Evolutionary conservation across 2,329 filamentous ascomycete genomes (phyloP).

Genomic region (Alternaria tenuissima): DNA sequence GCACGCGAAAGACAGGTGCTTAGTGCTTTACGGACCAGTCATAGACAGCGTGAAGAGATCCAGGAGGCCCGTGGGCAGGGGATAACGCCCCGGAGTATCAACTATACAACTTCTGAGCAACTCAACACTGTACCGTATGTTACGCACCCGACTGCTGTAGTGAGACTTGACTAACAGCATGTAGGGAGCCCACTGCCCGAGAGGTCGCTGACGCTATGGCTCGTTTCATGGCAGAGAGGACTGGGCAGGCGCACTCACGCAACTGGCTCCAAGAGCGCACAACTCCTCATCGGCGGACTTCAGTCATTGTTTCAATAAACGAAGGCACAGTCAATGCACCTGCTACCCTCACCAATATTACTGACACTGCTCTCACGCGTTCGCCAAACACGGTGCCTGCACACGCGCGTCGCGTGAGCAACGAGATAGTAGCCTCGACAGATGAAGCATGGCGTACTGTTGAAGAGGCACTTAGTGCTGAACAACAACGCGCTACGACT

Average conservation of each 20-base stretch:
- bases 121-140: conserved; percentile 38
- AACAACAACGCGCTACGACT: conserved; percentile 37
- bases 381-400: conserved; percentile 43
- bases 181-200: conserved; percentile 28
- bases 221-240: conserved; percentile 33
- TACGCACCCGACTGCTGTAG: conserved; percentile 9
- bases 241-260: conserved; percentile 23
- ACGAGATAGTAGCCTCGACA: conserved; percentile 43
- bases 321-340: conserved; percentile 35
- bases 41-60: conserved; percentile 53
- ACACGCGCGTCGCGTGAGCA: conserved; percentile 42
- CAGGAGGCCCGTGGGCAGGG: conserved; percentile 52
- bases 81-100: conserved; percentile 52
- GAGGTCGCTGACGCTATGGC: conserved; percentile 32
- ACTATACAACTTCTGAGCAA: conserved; percentile 49
- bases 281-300: conserved; percentile 51
- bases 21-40: conserved; percentile 54
- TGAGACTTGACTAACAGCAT: conserved; percentile 11
- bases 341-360: conserved; percentile 35
- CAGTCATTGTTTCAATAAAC: conserved; percentile 50
- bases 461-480: conserved; percentile 56
- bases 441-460: conserved; percentile 59
- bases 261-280: conserved; percentile 31
- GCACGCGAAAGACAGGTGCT: conserved; percentile 57
- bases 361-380: conserved; percentile 38